phyloP scores from a whole-genome alignment of 345 rosid genomes.

The Kandelia obovata region DNA sequence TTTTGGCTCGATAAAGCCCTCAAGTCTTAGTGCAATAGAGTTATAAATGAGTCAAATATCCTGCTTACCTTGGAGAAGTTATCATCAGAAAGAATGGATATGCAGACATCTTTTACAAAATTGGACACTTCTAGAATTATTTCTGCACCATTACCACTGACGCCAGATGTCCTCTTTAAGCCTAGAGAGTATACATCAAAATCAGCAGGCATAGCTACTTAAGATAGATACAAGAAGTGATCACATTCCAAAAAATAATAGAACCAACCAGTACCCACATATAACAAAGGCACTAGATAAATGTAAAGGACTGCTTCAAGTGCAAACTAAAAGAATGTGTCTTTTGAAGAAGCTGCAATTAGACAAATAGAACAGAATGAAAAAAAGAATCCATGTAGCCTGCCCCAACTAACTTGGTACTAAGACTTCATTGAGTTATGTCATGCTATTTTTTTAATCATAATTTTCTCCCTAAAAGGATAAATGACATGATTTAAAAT shows the following conservation, averaged over 20 bases:
- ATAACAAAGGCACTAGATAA: too few species aligned
- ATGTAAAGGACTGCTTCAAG: too few species aligned
- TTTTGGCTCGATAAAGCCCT: not conserved
- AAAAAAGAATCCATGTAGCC: too few species aligned
- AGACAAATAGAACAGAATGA: too few species aligned
- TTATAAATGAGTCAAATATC: slow-evolving; percentile 4
- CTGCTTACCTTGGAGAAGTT: slow-evolving; percentile 65
- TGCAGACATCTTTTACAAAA: slow-evolving; percentile 46
- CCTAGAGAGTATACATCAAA: slow-evolving; percentile 41
- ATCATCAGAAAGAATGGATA: slow-evolving; percentile 69
- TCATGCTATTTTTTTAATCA: too few species aligned
- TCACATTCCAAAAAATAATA: not conserved
- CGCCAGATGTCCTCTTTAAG: slow-evolving; percentile 42
- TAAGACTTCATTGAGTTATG: too few species aligned
- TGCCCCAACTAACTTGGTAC: too few species aligned
- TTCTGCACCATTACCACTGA: slow-evolving; percentile 29
- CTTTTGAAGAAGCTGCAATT: too few species aligned
- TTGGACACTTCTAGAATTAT: slow-evolving; percentile 65
- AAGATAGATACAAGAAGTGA: not conserved
- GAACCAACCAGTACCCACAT: too few species aligned
- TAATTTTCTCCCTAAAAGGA: too few species aligned
- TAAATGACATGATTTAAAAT: too few species aligned
- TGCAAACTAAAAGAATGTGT: too few species aligned
- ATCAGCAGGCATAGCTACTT: not conserved
- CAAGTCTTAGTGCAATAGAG: not conserved